phyloP scores from a whole-genome alignment of 352 stramenopile species.

The Plasmopara muralis region DNA sequence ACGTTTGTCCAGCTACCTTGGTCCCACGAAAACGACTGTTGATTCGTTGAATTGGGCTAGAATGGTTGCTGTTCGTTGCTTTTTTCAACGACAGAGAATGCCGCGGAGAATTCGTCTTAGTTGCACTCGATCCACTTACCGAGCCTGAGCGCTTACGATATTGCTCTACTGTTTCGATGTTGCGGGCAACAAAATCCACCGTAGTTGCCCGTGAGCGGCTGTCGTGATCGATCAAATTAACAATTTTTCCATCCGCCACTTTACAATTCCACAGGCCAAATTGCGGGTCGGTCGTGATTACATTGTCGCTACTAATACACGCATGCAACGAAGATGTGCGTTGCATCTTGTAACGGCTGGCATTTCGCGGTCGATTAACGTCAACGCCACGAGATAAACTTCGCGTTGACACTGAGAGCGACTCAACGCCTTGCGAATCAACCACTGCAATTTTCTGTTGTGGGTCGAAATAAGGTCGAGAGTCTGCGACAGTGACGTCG shows the following conservation, averaged over 20 bases:
- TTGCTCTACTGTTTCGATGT: constrained; percentile 32
- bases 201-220: constrained; percentile 23
- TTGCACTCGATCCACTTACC: constrained; percentile 12
- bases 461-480: constrained; percentile 10
- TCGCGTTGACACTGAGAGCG: constrained; percentile 12
- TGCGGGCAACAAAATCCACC: constrained; percentile 36
- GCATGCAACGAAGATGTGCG: constrained; percentile 33
- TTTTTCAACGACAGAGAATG: constrained; percentile 26
- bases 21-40: constrained; percentile 20
- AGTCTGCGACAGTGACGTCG: constrained; percentile 16
- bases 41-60: constrained; percentile 17
- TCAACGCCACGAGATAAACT: constrained; percentile 3
- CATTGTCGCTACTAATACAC: constrained; percentile 22
- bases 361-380: constrained; percentile 10
- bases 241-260: constrained; percentile 7
- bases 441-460: constrained; percentile 9
- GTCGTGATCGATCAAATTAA: constrained; percentile 9
- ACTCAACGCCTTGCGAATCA: constrained; percentile 9
- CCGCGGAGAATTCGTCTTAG: constrained; percentile 22
- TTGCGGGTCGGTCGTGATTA: constrained; percentile 3
- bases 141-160: constrained; percentile 31
- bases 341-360: constrained; percentile 35
- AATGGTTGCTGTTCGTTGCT: constrained; percentile 22
- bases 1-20: constrained; percentile 9
- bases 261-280: constrained; percentile 20